A percentile compares a stretch with the other conserved stretches of the same genome.
These are phyloP conservation scores for Leucocoprinus leucothites DNA, from an alignment of 768 basidiomycete genomes.

Conservation along the genomic window DNA sequence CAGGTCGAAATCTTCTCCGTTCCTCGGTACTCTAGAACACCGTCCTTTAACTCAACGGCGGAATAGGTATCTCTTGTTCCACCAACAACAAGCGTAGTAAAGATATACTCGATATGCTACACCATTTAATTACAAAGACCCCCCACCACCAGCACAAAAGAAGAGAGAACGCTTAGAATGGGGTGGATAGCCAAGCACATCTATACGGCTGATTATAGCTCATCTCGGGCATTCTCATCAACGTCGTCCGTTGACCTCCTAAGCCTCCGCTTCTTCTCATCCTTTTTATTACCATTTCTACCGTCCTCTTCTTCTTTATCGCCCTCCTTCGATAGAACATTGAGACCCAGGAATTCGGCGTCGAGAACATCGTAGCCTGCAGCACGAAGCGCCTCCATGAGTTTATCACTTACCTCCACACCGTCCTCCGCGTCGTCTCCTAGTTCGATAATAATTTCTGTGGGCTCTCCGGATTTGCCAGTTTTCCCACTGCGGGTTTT, in stretches of 20 bases:
- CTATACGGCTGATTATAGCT: neutral
- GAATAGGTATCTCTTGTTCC: neutral
- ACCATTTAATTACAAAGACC: slow-evolving; percentile 7
- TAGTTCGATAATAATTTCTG: slow-evolving; percentile 42
- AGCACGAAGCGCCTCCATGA: slow-evolving; percentile 50
- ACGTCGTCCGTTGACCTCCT: slow-evolving; percentile 6
- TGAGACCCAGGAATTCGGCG: slow-evolving; percentile 5
- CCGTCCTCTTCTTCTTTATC: neutral
- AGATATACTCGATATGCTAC: neutral
- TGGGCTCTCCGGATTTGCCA: slow-evolving; percentile 4
- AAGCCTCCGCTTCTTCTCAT: slow-evolving; percentile 12
- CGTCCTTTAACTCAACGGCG: neutral
- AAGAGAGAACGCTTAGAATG: neutral
- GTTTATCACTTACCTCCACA: slow-evolving; percentile 36
- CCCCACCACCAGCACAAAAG: neutral
- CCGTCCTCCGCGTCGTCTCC: slow-evolving; percentile 42
- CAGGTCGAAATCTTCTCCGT: too few species aligned
- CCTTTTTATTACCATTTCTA: slow-evolving; percentile 9
- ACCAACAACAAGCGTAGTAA: neutral
- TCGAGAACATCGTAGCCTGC: slow-evolving; percentile 49
- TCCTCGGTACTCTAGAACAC: slow-evolving; percentile 1
- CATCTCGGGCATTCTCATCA: slow-evolving; percentile 4
- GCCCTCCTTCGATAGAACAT: slow-evolving; percentile 9
- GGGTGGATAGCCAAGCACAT: neutral
- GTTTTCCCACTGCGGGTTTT: slow-evolving; percentile 17